Conservation (phyloP, 257 asterid species). For the Nicotiana tabacum region DNA sequence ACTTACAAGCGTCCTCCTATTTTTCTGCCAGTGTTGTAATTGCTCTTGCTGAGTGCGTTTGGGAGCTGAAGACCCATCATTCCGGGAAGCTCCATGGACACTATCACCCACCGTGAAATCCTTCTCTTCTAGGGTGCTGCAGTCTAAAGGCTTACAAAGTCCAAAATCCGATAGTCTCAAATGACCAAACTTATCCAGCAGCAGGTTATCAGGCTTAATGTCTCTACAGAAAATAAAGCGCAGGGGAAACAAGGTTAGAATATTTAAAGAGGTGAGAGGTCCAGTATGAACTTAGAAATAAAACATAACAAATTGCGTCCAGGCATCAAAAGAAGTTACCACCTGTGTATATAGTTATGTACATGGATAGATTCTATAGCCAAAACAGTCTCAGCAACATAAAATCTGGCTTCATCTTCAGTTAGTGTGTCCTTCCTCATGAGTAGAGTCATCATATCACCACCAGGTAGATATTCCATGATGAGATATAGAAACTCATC, state of each 20-base stretch:
- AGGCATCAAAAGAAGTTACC: conserved; percentile 22
- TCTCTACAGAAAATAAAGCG: conserved; percentile 54
- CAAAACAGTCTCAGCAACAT: conserved; percentile 82
- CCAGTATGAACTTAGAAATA: conserved; percentile 2
- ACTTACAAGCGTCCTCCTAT: conserved; percentile 93
- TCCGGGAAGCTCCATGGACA: conserved; percentile 37
- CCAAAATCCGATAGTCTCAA: conserved; percentile 93
- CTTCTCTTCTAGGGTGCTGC: conserved; percentile 70
- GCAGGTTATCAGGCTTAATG: conserved; percentile 92
- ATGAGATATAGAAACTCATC: conserved; percentile 84
- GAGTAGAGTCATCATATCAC: conserved; percentile 91
- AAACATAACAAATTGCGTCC: conserved; percentile 12
- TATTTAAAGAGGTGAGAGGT: conserved; percentile 11
- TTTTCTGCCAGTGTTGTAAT: conserved; percentile 97
- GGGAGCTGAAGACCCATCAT: conserved; percentile 55
- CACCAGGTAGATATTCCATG: conserved; percentile 98
- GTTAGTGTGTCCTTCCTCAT: conserved; percentile 86
- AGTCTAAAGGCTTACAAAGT: conserved; percentile 93
- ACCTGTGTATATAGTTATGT: conserved; percentile 88
- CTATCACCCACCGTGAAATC: conserved; percentile 70
- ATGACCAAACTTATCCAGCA: conserved; percentile 90
- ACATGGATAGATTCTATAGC: conserved; percentile 91
- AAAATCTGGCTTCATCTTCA: conserved; percentile 86
- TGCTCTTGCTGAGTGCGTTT: conserved; percentile 95
- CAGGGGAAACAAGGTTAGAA: conserved; percentile 25